Base-by-base conservation (phyloP, 176 grass and related monocot species). In the Oryza punctata region DNA sequence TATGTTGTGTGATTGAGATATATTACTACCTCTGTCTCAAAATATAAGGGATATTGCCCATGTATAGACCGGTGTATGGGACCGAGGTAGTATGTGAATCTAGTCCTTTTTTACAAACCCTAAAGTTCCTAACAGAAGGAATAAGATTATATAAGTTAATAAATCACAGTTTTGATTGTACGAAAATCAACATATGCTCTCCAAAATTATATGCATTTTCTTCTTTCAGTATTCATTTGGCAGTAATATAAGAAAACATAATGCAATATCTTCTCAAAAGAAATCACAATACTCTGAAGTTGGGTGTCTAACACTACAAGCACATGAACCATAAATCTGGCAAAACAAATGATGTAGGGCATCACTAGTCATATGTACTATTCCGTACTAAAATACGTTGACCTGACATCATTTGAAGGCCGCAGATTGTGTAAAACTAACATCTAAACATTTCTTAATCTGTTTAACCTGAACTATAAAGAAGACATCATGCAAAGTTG, bases 361-460 rank as follows among this genome's bases (percentile, higher is more conserved):
- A 0, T 15, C 47, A 52, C 47, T 52, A 40, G 4, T 38, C 26
- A 52, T 40, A 69, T 69, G 19, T 40, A 9, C 67, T n/a, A 37
- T 7, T 37, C 35, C 35, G 6, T 37, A 40, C 3, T 37, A 19
- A 69, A 69, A 19, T 19, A 54, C 5, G 3, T 54, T 49, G 46
- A 49, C 2, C 46, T 50, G 14, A 50, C 52, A 57, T 18, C 19
- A 8, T 21, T 59, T 9, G 52, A 60, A 67, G 4, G 21, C 10
- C 4, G 35, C 18, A 37, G 29, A 60, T 40, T 81, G 11, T 25
- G 64, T 25, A 73, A 13, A 72, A 65, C 71, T n/a, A 77, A 21
- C 24, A 88, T 83, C 29, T 44, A 68, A 59, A 44, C 79, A 32
- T 7, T 72, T 64, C 45, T 45, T 12, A n/a, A 37, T n/a, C 47